Conservation (phyloP, 192 early-diverging fungal species). For the Phlyctochytrium arcticum region DNA sequence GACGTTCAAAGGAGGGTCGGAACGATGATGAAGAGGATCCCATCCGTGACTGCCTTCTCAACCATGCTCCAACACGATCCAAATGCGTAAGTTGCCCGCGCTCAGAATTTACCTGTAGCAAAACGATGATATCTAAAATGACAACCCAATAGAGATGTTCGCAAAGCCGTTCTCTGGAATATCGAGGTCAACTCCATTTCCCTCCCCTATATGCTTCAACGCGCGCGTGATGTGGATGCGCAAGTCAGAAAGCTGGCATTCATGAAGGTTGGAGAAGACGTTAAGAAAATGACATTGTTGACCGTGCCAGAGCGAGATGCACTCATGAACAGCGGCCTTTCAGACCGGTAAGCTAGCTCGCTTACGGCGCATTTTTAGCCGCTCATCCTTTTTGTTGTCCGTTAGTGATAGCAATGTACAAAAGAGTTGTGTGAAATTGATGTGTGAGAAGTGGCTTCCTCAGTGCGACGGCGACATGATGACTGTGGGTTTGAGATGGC, state of each 20-base stretch:
- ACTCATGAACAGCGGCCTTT: constrained; percentile 69
- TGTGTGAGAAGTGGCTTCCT: constrained; percentile 22
- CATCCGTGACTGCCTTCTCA: constrained; percentile 61
- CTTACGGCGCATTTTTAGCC: background rate
- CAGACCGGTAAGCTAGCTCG: constrained; percentile 57
- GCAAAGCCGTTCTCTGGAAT: constrained; percentile 74
- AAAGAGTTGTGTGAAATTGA: constrained; percentile 66
- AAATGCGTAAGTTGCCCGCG: constrained; percentile 63
- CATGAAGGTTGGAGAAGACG: constrained; percentile 62
- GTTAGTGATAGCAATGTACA: constrained; percentile 66
- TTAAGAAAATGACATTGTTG: constrained; percentile 64
- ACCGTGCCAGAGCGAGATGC: constrained; percentile 66
- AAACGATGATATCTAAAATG: background rate
- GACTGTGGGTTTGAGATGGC: background rate
- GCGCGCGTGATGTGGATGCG: constrained; percentile 73
- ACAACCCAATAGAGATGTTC: constrained; percentile 75
- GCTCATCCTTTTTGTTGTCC: background rate
- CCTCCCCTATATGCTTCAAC: constrained; percentile 65
- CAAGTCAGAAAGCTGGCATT: constrained; percentile 71
- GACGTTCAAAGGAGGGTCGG: constrained; percentile 40
- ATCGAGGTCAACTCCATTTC: constrained; percentile 61
- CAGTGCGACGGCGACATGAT: constrained; percentile 8
- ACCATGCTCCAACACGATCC: constrained; percentile 69
- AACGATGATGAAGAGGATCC: constrained; percentile 50
- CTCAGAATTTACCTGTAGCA: too few species aligned